Percentiles rank a stretch among this genome's conserved stretches.
phyloP scores from a whole-genome alignment of 768 basidiomycete genomes.

The Leccinum uliginosum region DNA sequence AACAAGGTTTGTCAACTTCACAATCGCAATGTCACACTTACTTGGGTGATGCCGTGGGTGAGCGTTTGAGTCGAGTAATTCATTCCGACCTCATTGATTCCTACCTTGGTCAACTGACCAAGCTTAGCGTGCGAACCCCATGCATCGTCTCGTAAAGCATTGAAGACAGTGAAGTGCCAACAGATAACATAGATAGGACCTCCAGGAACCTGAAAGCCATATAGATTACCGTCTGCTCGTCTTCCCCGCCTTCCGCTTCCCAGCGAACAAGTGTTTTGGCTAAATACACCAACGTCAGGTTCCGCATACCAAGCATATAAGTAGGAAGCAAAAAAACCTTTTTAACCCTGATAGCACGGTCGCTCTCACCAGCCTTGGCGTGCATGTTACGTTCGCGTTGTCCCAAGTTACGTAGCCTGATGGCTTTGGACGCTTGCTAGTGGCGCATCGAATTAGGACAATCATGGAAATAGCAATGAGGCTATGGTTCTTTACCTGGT shows the following conservation, averaged over 20 bases:
- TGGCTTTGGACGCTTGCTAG: conserved; percentile 77
- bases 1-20: neutral
- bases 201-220: neutral
- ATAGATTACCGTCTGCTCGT: conserved; percentile 61
- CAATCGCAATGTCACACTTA: neutral
- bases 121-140: neutral
- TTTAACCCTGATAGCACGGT: conserved; percentile 76
- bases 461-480: neutral
- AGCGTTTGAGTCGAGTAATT: neutral
- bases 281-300: conserved; percentile 28
- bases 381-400: conserved; percentile 84
- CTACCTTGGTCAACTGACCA: neutral
- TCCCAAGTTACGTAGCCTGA: conserved; percentile 78
- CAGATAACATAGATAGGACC: conserved; percentile 1
- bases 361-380: conserved; percentile 88
- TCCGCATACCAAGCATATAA: neutral
- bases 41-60: neutral
- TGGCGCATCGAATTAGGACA: neutral
- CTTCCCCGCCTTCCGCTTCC: conserved; percentile 83
- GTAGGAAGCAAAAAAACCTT: conserved; percentile 55
- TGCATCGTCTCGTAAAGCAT: neutral
- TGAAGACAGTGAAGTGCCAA: conserved; percentile 2
- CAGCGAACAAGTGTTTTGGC: conserved; percentile 85
- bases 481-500: conserved; percentile 40
- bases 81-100: neutral